phyloP scores from a whole-genome alignment of 352 stramenopile genomes.

The Globisporangium sylvaticum region DNA sequence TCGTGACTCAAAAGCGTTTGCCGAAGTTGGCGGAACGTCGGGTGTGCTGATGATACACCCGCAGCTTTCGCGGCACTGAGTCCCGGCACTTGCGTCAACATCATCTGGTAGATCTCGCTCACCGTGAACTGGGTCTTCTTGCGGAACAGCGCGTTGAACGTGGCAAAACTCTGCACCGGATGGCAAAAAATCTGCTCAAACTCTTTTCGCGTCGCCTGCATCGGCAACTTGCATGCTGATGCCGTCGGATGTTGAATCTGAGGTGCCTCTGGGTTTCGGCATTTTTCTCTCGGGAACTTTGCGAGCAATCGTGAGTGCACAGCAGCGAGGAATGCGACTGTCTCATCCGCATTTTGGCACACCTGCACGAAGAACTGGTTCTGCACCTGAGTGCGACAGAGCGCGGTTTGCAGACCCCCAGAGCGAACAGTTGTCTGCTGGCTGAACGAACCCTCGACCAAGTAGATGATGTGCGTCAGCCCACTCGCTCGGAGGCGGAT shows the following conservation, averaged over 20 bases:
- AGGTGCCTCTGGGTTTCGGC: slow-evolving; percentile 30
- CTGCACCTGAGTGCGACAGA: slow-evolving; percentile 77
- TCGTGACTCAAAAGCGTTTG: slow-evolving; percentile 24
- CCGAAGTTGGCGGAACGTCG: slow-evolving; percentile 49
- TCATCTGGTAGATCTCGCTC: slow-evolving; percentile 76
- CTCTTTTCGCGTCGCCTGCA: slow-evolving; percentile 1
- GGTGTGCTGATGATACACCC: slow-evolving; percentile 35
- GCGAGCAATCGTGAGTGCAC: slow-evolving; percentile 62
- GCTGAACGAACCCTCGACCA: slow-evolving; percentile 76
- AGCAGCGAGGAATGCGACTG: slow-evolving; percentile 61
- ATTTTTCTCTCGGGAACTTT: slow-evolving; percentile 39
- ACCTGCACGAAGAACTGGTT: slow-evolving; percentile 84
- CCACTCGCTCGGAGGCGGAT: slow-evolving; percentile 55
- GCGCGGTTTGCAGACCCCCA: slow-evolving; percentile 57
- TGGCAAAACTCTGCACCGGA: slow-evolving; percentile 39
- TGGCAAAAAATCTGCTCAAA: slow-evolving; percentile 42
- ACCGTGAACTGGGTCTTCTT: slow-evolving; percentile 74
- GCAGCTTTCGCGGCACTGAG: slow-evolving; percentile 54
- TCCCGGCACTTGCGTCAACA: slow-evolving; percentile 74
- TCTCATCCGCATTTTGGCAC: slow-evolving; percentile 73
- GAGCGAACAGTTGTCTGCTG: slow-evolving; percentile 66
- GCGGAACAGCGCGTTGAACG: slow-evolving; percentile 74
- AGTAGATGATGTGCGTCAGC: slow-evolving; percentile 77
- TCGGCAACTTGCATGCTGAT: slow-evolving; percentile 3
- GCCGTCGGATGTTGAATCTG: neutral